Base-by-base conservation (phyloP, 257 asterid species). In the Thymus mandschuricus region DNA sequence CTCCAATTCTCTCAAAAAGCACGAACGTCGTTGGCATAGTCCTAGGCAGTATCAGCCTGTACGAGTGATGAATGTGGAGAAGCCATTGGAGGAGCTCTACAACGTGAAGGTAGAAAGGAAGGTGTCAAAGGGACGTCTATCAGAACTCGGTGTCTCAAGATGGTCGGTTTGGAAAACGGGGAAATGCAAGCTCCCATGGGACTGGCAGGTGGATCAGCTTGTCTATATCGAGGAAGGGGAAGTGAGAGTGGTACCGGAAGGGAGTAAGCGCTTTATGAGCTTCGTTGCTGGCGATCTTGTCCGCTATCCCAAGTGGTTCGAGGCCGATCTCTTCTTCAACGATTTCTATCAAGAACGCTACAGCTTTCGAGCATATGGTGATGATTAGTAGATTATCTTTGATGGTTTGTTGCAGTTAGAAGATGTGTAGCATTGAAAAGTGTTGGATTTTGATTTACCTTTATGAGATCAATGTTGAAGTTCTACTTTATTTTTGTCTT, bases 161-260 rank as follows among this genome's bases (percentile, higher is more conserved):
- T 94, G 99, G 99, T 89, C 97, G 3, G 76, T 84, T 5, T 94
- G 97, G 99, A 91, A 91, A 72, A 94, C 97, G 0, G 97, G 97
- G 21, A 88, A 88, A 71, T 89, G 97, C 86, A 81, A 81, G 85
- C 87, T 94, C 38, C 96, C 97, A 0, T 94, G 99, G 99, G 99
- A 94, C 72, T 94, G 99, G 97, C 97, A 91, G 64, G 97, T 91
- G 1, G 97, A 94, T 72, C 99, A 94, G 84, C 82, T 91, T 43
- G 96, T 94, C 50, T 94, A 91, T 60, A 76, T 94, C 13, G 99
- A 94, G 87, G 99, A 91, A 83, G 99, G 99, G 8, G 97, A 91
- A 76, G 99, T 91, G 64, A 86, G 96, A 59, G 97, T 94, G 6
- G 96, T 94, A 76, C 99, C 98, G 4, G 96, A 94, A 69, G 98